Evolutionary conservation across 2,329 filamentous ascomycete genomes (phyloP).

Genomic region (Calonectria pseudoturangicola): DNA sequence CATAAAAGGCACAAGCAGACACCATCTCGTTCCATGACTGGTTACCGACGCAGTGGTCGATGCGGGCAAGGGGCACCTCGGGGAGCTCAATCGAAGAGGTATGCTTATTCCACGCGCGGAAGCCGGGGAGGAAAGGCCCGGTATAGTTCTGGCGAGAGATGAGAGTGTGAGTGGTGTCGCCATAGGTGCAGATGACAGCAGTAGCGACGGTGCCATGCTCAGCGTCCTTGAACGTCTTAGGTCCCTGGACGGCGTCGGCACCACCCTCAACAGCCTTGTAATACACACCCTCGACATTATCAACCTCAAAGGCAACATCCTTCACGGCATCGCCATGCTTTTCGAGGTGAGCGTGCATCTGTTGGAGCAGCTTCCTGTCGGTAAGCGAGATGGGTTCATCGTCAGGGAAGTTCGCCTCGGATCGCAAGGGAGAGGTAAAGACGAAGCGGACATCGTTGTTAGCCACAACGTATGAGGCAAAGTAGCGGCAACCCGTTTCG

Average conservation of each 20-base stretch:
- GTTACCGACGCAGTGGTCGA: conserved; percentile 98
- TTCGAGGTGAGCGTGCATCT: conserved; percentile 89
- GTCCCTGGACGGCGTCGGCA: conserved; percentile 77
- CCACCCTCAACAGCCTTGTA: conserved; percentile 80
- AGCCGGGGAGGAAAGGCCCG: conserved; percentile 90
- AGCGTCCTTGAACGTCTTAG: conserved; percentile 73
- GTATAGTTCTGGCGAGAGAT: conserved; percentile 83
- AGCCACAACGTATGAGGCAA: conserved; percentile 88
- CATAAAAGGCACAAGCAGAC: conserved; percentile 82
- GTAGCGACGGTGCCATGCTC: conserved; percentile 80
- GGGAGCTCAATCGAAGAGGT: conserved; percentile 71
- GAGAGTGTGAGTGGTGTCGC: conserved; percentile 95
- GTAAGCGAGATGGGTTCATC: conserved; percentile 77
- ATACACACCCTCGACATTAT: conserved; percentile 89
- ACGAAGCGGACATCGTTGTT: conserved; percentile 88
- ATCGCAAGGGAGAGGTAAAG: conserved; percentile 87
- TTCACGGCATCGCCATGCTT: conserved; percentile 95
- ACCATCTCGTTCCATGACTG: conserved; percentile 95
- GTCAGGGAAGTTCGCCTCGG: conserved; percentile 69
- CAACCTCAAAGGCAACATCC: conserved; percentile 96
- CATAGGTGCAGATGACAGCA: conserved; percentile 92
- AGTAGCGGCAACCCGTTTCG: conserved; percentile 87
- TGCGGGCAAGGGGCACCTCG: conserved; percentile 79
- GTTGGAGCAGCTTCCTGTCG: conserved; percentile 79
- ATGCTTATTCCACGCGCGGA: conserved; percentile 71